Evolutionary conservation across 108 stramenopile species (phyloP).

Genomic region (Stephanodiscus triporus): DNA sequence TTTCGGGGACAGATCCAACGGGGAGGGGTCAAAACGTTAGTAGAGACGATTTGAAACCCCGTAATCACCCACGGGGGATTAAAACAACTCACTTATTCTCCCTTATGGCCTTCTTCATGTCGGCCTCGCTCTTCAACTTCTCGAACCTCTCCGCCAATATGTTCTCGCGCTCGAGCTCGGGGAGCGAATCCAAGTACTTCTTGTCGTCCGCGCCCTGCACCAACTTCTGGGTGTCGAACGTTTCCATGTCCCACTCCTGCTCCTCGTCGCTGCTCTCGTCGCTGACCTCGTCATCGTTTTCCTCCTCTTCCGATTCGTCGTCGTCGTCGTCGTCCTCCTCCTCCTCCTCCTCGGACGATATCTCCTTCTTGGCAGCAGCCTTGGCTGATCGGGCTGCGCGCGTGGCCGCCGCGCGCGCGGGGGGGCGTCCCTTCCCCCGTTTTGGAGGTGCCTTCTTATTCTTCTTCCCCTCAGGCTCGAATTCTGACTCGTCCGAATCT

Average conservation of each 20-base stretch:
- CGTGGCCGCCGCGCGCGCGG: constrained; percentile 34
- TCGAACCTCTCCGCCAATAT: constrained; percentile 89
- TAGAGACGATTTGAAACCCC: background rate
- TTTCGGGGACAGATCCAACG: background rate
- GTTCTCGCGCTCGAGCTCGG: constrained; percentile 89
- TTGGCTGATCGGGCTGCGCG: constrained; percentile 31
- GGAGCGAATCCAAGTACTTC: constrained; percentile 78
- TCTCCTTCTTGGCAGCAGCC: constrained; percentile 32
- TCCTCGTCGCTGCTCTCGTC: constrained; percentile 71
- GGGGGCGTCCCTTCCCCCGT: constrained; percentile 45
- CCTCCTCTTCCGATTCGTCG: constrained; percentile 36
- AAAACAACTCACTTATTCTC: constrained; percentile 64
- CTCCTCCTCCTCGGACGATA: constrained; percentile 48
- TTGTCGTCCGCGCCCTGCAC: constrained; percentile 80
- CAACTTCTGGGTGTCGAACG: constrained; percentile 71
- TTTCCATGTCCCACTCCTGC: constrained; percentile 82
- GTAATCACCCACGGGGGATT: background rate
- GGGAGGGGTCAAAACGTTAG: constrained; percentile 1
- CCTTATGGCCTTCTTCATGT: constrained; percentile 85
- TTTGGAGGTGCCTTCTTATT: constrained; percentile 42
- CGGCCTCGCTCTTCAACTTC: constrained; percentile 78
- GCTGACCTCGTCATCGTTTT: constrained; percentile 51
- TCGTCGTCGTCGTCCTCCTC: constrained; percentile 53
- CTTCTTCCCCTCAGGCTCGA: constrained; percentile 35
- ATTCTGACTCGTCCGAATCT: constrained; percentile 32